phyloP scores from a whole-genome alignment of 495 filamentous ascomycete genomes.

The Lasiosphaeris hirsuta region DNA sequence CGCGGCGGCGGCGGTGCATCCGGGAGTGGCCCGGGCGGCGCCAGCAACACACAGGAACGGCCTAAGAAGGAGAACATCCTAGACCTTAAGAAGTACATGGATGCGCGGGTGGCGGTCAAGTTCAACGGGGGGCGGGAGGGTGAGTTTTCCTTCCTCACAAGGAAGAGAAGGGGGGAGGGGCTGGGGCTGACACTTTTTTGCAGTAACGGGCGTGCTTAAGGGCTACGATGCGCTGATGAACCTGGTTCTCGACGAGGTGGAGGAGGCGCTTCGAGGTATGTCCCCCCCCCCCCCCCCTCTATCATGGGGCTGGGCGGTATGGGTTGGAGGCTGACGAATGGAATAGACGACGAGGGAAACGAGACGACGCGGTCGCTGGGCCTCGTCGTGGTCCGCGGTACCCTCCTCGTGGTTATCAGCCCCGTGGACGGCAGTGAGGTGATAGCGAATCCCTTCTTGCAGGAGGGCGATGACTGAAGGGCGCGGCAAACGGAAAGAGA shows the following conservation, averaged over 20 bases:
- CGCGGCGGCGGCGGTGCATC: constrained; percentile 42
- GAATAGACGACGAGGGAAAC: constrained; percentile 85
- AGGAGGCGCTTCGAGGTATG: constrained; percentile 82
- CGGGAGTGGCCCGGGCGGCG: constrained; percentile 27
- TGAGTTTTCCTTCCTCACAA: constrained; percentile 35
- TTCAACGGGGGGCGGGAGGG: constrained; percentile 95
- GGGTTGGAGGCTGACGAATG: background rate
- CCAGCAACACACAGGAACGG: constrained; percentile 48
- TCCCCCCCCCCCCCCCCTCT: background rate
- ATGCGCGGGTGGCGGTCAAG: constrained; percentile 90
- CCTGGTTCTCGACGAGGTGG: constrained; percentile 88
- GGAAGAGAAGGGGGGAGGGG: background rate
- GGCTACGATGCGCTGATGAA: constrained; percentile 98
- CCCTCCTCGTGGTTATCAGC: constrained; percentile 85
- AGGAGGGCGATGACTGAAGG: constrained; percentile 55
- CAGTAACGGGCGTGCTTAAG: constrained; percentile 85
- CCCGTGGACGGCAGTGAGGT: constrained; percentile 92
- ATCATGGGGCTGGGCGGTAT: background rate
- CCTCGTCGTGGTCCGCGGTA: constrained; percentile 87
- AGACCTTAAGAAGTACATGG: constrained; percentile 91
- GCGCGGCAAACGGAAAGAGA: background rate
- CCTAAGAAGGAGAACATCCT: constrained; percentile 99
- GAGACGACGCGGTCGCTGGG: constrained; percentile 78
- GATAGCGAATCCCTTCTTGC: constrained; percentile 89
- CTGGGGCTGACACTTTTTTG: background rate